Conservation (phyloP, 495 filamentous ascomycete species). For the Cercophora samala region DNA sequence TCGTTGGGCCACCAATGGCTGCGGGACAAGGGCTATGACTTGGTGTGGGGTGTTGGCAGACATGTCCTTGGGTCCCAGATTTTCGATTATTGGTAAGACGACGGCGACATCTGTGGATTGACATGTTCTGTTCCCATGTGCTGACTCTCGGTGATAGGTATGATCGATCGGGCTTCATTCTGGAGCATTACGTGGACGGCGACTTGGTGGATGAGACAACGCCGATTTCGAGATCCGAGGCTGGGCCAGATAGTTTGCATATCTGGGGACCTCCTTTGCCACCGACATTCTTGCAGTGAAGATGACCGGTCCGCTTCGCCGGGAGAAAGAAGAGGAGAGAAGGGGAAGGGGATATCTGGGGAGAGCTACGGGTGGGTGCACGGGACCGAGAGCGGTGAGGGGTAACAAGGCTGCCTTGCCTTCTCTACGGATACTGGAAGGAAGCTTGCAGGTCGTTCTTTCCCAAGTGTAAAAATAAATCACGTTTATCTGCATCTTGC, state of each 20-base stretch:
- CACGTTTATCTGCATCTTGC: background rate
- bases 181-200: constrained; percentile 1
- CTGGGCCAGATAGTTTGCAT: constrained; percentile 8
- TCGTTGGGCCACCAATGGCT: constrained; percentile 66
- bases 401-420: too few relatives aligned
- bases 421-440: too few relatives aligned
- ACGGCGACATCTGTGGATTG: constrained; percentile 50
- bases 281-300: constrained; percentile 5
- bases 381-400: background rate
- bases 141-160: background rate
- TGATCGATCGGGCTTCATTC: background rate
- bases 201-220: constrained; percentile 13
- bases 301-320: background rate
- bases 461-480: background rate
- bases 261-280: constrained; percentile 12
- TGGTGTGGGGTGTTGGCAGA: constrained; percentile 65
- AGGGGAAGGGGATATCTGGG: background rate
- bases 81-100: constrained; percentile 62
- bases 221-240: background rate
- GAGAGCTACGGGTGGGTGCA: background rate
- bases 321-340: background rate
- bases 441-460: background rate
- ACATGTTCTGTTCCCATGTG: constrained; percentile 31
- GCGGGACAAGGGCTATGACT: constrained; percentile 54
- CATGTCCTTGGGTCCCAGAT: constrained; percentile 59